These are phyloP conservation scores for Lentinula raphanica DNA, from an alignment of 768 basidiomycete genomes.

Conservation along the genomic window DNA sequence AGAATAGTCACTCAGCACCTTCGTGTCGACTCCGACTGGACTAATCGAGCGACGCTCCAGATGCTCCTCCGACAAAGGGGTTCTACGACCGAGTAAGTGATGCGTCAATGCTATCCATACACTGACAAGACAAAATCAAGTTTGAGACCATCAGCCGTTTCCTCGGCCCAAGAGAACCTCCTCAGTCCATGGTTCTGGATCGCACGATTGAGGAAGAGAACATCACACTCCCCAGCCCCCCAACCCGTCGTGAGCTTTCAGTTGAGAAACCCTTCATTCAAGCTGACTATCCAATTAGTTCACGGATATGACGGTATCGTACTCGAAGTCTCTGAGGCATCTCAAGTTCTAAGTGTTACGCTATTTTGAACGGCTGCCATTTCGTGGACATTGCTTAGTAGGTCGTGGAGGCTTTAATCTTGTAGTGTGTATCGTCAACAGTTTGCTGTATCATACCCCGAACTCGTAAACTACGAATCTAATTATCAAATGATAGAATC, in stretches of 20 bases:
- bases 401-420: no score
- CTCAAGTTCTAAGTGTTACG: slow-evolving; percentile 70
- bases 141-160: slow-evolving; percentile 78
- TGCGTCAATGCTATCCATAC: neutral
- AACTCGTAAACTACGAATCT: neutral
- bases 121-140: slow-evolving; percentile 29
- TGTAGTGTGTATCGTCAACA: neutral
- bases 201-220: slow-evolving; percentile 72
- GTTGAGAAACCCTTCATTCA: neutral
- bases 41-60: slow-evolving; percentile 30
- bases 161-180: slow-evolving; percentile 65
- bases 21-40: slow-evolving; percentile 1
- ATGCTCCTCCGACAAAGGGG: slow-evolving; percentile 68
- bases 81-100: slow-evolving; percentile 61
- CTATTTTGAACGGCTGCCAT: slow-evolving; percentile 53
- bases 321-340: slow-evolving; percentile 72
- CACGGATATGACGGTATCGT: slow-evolving; percentile 80
- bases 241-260: slow-evolving; percentile 52
- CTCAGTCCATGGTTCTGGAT: slow-evolving; percentile 77
- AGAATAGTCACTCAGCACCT: slow-evolving; percentile 5
- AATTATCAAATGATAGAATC: neutral
- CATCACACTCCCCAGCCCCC: slow-evolving; percentile 60
- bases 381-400: no score
- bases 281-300: slow-evolving; percentile 29
- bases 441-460: neutral